Percentiles rank a stretch among this genome's conserved stretches.
phyloP scores from a whole-genome alignment of 768 basidiomycete genomes.

The Rhodocollybia butyracea region DNA sequence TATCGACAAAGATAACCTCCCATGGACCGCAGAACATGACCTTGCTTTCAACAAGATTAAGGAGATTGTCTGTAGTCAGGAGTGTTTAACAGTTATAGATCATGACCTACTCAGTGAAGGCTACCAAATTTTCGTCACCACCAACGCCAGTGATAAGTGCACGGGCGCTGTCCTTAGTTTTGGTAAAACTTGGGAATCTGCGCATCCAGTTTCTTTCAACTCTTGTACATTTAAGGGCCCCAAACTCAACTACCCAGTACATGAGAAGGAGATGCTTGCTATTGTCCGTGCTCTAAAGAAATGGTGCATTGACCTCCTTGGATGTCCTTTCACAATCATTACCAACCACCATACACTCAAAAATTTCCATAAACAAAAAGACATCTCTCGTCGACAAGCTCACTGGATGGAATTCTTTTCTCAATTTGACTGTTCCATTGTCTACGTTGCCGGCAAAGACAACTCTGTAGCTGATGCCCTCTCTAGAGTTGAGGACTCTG shows the following conservation, averaged over 20 bases:
- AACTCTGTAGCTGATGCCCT: constrained; percentile 29
- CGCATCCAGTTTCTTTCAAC: constrained; percentile 28
- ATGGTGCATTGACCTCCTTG: constrained; percentile 18
- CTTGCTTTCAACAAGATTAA: constrained; percentile 27
- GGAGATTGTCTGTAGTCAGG: constrained; percentile 18
- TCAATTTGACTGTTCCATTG: constrained; percentile 25
- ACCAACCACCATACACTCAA: constrained; percentile 33
- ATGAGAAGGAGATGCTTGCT: constrained; percentile 27
- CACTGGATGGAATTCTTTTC: constrained; percentile 26
- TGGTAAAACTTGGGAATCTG: constrained; percentile 19
- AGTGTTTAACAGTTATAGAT: constrained; percentile 27
- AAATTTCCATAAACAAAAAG: constrained; percentile 20
- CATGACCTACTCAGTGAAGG: constrained; percentile 25
- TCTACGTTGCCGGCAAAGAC: constrained; percentile 23
- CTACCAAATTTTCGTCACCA: constrained; percentile 26
- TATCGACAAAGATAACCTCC: constrained; percentile 9
- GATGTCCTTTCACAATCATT: constrained; percentile 16
- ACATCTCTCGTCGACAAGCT: constrained; percentile 22
- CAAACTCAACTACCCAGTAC: constrained; percentile 24
- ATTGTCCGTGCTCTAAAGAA: constrained; percentile 22
- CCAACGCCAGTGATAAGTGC: constrained; percentile 23
- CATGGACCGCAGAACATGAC: constrained; percentile 20
- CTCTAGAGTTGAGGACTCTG: constrained; percentile 16
- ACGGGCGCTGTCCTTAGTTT: constrained; percentile 24
- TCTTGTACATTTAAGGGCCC: constrained; percentile 20